Base-by-base conservation (phyloP, 116 monocot species). In the Thalassia testudinum region DNA sequence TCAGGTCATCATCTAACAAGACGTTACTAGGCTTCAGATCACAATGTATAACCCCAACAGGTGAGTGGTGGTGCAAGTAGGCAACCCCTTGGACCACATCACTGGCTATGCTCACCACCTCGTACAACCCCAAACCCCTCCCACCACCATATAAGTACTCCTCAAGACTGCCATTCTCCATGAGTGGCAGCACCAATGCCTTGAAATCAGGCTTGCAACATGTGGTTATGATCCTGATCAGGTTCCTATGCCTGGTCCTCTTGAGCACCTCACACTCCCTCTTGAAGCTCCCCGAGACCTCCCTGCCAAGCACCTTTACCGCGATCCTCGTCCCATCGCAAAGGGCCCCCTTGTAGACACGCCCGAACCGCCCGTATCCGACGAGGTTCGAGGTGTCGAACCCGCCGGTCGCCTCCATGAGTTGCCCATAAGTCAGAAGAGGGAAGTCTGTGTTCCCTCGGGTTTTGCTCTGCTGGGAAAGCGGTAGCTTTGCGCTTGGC, bases 11-110 rank as follows among this genome's bases (percentile, higher is more conserved):
- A 47, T 88, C 79, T 20, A 88, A 60, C 26, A 88, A 73, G 45
- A 83, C 72, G 43, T 83, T 83, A 56, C 83, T 83, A 0, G 83
- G 83, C 53, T 83, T 83, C 20, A 88, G 71, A 56, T 88, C 87
- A 47, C 83, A 83, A 43, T 88, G 88, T 18, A 88, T 56, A 22
- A 88, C 76, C 53, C 66, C 70, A 48, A 83, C 74, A 0, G 88
- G 79, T 37, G 88, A 77, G 52, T 88, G 72, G 52, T 88, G 88
- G 54, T 88, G 88, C 70, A 88, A 64, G 66, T 88, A 88, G 1
- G 80, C 62, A 69, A 88, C 69, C n/a, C 88, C 88, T 37, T 88
- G 79, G 0, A 83, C 83, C 0, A 88, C 56, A 61, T 83, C 88
- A 28, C 83, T 75, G 51, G 68, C 73, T 23, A 88, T 77, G 43